Evolutionary conservation across 306 rosid genomes (phyloP), one percentile per base, ranked within the genome.

Genomic region (Rosa lucieae): DNA sequence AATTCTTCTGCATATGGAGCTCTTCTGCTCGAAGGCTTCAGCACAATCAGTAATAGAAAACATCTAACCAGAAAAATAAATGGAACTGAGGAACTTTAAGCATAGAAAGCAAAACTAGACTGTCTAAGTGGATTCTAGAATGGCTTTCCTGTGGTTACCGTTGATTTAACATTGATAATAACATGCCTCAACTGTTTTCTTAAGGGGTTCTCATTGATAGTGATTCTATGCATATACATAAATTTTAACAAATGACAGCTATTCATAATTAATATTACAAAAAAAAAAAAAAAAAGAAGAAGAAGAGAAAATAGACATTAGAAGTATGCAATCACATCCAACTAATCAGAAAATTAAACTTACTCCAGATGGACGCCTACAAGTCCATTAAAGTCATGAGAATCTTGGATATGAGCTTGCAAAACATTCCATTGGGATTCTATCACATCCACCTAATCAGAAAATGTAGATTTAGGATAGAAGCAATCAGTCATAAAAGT

Each of bases 341-440:
- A 1, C 32, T 29, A 29, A 29, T 23, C 10, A 49, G 70, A 87
- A 84, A 83, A n/a, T 42, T 44, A 56, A 71, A 84, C 91, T 62
- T 88, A 95, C 96, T 95, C 98, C 81, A 91, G 99, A 87, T 93
- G 98, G 79, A 89, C 88, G 65, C 92, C 96, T 79, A 91, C 99
- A 32, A 95, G 97, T 84, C 90, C 94, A 8, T 92, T 95, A 61
- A 95, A 93, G 81, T 95, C 99, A 6, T 87, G 97, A 80, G 98
- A 95, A 55, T 93, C 92, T 87, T 92, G 97, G 85, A 95, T 92
- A 79, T 83, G 98, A 77, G 89, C 88, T 84, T 95, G 98, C 87
- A 95, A 88, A 82, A 91, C 90, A 72, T 93, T 93, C 98, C 99
- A 93, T 32, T 93, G 98, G 67, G 98, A 91, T 91, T 95, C 99